Evolutionary conservation across 73 alveolate species (phyloP), one percentile per base, ranked within the genome.

Genomic region (Tetrahymena malaccensis): DNA sequence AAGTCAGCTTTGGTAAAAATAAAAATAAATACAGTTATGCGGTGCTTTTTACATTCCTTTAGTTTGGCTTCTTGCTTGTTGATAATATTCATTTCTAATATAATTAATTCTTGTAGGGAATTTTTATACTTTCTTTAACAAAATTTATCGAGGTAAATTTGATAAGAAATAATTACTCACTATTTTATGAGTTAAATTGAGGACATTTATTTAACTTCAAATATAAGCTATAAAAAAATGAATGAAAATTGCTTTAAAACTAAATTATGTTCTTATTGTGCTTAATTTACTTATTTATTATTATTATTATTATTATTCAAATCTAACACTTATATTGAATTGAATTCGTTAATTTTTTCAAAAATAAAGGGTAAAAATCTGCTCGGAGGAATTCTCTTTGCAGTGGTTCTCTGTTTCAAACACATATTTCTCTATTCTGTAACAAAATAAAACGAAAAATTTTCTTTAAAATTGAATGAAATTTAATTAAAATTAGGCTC

Each of bases 11-110:
- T 37, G 70, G 44, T 17, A 37, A 84, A 34, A 84, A 16, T 25
- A 93, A 11, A 34, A 43, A 94, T 43, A 84, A 95, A 93, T 93
- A 35, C 57, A 35, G 94, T 96, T 89, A 43, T 43, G 85, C 43
- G 19, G 85, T 22, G 57, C 34, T 97, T 57, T 55, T 94, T 10
- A 58, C 50, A 93, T 55, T 96, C 35, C 55, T 96, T 70, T 94
- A 93, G 94, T 93, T 97, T 35, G 99, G 99, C 25, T 96, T 97
- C 85, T 93, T 98, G 55, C 94, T 98, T 55, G 96, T 98, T 38
- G 99, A 98, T 96, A 98, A 89, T 95, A 98, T 98, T 12, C 99
- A 98, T 96, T 98, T 98, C 93, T 96, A 98, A 96, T 98, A 98
- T 94, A 98, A 98, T 96, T 97, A 98, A 40, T 96, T 98, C 96